phyloP scores from a whole-genome alignment of 257 asterid genomes.

The Solanum chilense region DNA sequence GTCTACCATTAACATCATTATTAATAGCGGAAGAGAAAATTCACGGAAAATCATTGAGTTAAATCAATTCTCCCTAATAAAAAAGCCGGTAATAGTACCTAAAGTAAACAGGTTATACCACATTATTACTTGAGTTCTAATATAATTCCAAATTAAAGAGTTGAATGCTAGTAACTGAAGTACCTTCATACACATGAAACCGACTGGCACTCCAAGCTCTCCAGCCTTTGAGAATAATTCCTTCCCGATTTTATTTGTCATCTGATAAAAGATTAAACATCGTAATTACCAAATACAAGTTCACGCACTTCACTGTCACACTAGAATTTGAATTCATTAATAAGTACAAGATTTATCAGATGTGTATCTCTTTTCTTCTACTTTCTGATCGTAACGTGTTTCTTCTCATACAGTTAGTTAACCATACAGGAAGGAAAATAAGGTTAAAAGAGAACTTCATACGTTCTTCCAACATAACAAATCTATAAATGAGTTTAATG shows the following conservation, averaged over 20 bases:
- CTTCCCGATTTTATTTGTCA: slow-evolving; percentile 79
- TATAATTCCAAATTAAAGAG: neutral
- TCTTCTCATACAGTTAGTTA: neutral
- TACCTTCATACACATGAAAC: slow-evolving; percentile 93
- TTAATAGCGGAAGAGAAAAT: neutral
- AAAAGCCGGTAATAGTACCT: neutral
- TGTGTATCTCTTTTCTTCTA: neutral
- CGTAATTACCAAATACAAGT: neutral
- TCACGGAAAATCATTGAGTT: neutral
- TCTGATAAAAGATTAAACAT: slow-evolving; percentile 23
- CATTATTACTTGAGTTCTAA: neutral
- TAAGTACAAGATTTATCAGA: neutral
- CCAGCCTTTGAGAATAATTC: slow-evolving; percentile 80
- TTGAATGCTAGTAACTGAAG: neutral
- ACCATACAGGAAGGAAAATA: neutral
- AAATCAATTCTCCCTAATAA: neutral
- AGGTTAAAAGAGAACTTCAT: neutral
- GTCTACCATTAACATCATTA: neutral
- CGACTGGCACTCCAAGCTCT: slow-evolving; percentile 75
- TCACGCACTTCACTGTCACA: neutral
- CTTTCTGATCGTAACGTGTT: neutral
- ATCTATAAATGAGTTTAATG: neutral
- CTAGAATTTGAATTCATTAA: neutral
- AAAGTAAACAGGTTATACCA: neutral
- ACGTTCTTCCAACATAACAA: neutral